phyloP scores from a whole-genome alignment of 1,139 yeast genomes.

The Kluyveromyces marxianus region DNA sequence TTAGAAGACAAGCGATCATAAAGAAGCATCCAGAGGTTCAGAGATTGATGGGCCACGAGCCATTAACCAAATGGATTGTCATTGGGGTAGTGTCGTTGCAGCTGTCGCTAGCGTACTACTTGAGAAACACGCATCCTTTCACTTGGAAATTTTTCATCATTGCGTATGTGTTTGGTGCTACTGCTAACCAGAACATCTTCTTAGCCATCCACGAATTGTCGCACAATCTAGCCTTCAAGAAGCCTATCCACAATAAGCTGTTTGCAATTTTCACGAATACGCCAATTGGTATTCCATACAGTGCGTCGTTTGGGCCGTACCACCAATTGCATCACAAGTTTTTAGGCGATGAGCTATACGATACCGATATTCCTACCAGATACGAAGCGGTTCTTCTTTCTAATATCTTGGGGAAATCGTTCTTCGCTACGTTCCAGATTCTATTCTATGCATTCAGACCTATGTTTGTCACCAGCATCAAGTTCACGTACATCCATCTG shows the following conservation, averaged over 20 bases:
- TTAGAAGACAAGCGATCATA: slow-evolving; percentile 65
- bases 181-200: slow-evolving; percentile 75
- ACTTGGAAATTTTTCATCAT: slow-evolving; percentile 48
- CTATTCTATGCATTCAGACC: slow-evolving; percentile 87
- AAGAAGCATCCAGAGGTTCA: slow-evolving; percentile 72
- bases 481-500: slow-evolving; percentile 67
- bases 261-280: slow-evolving; percentile 72
- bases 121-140: slow-evolving; percentile 50
- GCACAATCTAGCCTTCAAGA: slow-evolving; percentile 80
- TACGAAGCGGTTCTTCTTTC: slow-evolving; percentile 70
- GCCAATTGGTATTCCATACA: slow-evolving; percentile 85
- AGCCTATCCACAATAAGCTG: slow-evolving; percentile 67
- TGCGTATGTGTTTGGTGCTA: slow-evolving; percentile 80
- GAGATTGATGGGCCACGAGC: slow-evolving; percentile 80
- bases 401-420: slow-evolving; percentile 76
- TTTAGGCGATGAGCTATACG: slow-evolving; percentile 77
- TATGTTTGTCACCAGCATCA: slow-evolving; percentile 70
- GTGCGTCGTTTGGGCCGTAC: slow-evolving; percentile 87
- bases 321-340: slow-evolving; percentile 89
- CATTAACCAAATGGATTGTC: slow-evolving; percentile 72
- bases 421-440: slow-evolving; percentile 84
- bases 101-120: slow-evolving; percentile 49
- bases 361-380: slow-evolving; percentile 80
- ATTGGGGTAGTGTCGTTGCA: slow-evolving; percentile 58
- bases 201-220: slow-evolving; percentile 83